Evolutionary conservation across 805 yeast genomes (phyloP).

Genomic region (Saccharomycopsis capsularis): DNA sequence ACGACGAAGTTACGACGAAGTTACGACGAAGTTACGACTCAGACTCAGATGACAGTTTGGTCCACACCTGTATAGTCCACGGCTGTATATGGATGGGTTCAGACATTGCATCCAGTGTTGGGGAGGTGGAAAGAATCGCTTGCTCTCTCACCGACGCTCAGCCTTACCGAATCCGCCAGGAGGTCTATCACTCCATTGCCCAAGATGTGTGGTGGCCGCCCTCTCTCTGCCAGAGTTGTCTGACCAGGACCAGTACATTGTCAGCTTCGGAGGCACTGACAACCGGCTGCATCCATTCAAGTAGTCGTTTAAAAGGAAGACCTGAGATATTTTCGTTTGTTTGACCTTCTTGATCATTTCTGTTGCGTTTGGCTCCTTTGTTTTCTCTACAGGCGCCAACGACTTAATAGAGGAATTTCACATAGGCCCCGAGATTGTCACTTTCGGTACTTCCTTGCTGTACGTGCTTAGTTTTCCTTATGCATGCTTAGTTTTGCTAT

Average conservation of each 20-base stretch:
- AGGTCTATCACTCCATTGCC: constrained; percentile 37
- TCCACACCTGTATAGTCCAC: too few species aligned
- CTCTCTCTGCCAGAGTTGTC: constrained; percentile 58
- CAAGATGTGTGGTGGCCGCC: constrained; percentile 61
- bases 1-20: too few species aligned
- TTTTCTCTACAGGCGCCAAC: constrained; percentile 57
- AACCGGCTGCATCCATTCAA: constrained; percentile 81
- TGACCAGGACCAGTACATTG: constrained; percentile 49
- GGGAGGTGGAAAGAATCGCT: constrained; percentile 32
- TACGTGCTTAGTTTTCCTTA: too few species aligned
- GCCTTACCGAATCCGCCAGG: constrained; percentile 26
- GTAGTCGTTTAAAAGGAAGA: constrained; percentile 51
- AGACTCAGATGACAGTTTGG: too few species aligned
- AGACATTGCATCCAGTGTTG: constrained; percentile 21
- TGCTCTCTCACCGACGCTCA: constrained; percentile 37
- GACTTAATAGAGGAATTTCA: constrained; percentile 45
- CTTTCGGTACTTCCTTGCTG: constrained; percentile 68
- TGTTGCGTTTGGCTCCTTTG: constrained; percentile 73
- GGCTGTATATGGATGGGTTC: too few species aligned
- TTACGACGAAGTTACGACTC: too few species aligned
- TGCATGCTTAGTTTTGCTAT: constrained; percentile 91
- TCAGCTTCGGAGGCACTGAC: constrained; percentile 66
- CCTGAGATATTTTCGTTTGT: constrained; percentile 34
- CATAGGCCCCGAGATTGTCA: constrained; percentile 59
- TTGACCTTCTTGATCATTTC: constrained; percentile 44